Conservation (phyloP, 305 asterid genomes). For the Solanum hybrid region DNA sequence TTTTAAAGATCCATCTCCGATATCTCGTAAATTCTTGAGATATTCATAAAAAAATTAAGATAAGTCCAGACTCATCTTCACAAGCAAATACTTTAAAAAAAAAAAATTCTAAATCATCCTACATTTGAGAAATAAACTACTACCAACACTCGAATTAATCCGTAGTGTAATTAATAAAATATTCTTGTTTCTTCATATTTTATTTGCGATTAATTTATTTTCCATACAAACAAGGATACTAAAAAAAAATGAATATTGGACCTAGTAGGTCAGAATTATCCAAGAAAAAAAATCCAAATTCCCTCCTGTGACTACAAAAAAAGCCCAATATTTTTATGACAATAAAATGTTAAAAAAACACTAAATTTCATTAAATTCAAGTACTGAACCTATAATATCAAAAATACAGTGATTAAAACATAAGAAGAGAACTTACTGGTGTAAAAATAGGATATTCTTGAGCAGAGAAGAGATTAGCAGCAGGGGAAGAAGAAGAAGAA, state of each 20-base stretch:
- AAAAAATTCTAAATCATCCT: background rate
- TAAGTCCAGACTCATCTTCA: background rate
- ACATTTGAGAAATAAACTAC: background rate
- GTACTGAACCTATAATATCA: background rate
- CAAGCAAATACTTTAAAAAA: too few relatives aligned
- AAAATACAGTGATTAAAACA: background rate
- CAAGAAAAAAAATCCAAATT: background rate
- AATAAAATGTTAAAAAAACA: background rate
- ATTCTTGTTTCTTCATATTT: background rate
- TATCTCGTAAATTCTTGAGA: background rate
- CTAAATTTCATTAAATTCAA: background rate
- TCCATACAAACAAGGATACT: background rate
- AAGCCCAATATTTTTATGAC: background rate
- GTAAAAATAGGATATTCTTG: constrained; percentile 90
- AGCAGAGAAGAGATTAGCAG: constrained; percentile 44
- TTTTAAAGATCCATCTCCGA: background rate
- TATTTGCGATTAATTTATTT: too few relatives aligned
- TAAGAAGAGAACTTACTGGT: constrained; percentile 39
- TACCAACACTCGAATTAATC: background rate
- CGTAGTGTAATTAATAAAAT: too few relatives aligned
- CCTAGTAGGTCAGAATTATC: background rate
- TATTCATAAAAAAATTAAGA: background rate
- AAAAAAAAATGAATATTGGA: background rate
- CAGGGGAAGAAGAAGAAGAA: constrained; percentile 45
- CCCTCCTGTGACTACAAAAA: background rate